A percentile compares a stretch with the other conserved stretches of the same genome.
These are phyloP conservation scores for Spizellomyces sp. DNA, from an alignment of 192 early-diverging fungal species.

Conservation along the genomic window DNA sequence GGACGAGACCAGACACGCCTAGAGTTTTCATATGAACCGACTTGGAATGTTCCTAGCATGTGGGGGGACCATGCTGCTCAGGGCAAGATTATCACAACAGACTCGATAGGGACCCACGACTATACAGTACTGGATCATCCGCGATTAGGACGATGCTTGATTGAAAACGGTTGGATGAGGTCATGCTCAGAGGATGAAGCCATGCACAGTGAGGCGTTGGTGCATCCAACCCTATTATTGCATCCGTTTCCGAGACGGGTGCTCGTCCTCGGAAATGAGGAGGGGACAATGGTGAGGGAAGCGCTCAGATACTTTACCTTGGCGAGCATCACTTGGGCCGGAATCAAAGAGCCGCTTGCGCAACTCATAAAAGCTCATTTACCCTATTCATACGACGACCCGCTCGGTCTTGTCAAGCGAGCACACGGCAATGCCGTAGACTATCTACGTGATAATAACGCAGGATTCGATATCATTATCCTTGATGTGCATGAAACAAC, in stretches of 20 bases:
- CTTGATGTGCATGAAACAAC: neutral
- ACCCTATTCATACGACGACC: neutral
- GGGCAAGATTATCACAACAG: no score
- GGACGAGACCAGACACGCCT: no score
- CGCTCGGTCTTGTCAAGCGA: neutral
- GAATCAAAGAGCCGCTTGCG: no score
- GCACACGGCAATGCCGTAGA: neutral
- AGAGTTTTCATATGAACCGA: no score
- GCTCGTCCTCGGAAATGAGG: constrained; percentile 13
- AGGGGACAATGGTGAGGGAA: constrained; percentile 11
- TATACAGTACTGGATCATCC: no score
- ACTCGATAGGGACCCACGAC: no score
- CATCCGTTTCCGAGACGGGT: constrained; percentile 15
- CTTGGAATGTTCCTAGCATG: no score
- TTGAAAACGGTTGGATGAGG: no score
- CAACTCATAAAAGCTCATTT: no score
- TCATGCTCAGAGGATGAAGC: constrained; percentile 19
- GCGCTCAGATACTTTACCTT: constrained; percentile 6
- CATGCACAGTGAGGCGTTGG: constrained; percentile 11
- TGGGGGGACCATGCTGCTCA: no score
- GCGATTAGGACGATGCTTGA: no score
- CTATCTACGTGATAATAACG: neutral
- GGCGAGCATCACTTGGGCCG: neutral
- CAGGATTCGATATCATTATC: constrained; percentile 14
- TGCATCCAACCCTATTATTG: constrained; percentile 17